A percentile compares a stretch with the other conserved stretches of the same genome.
Evolutionary conservation across 306 rosid genomes (phyloP).

Genomic region (Boehmeria nivea): DNA sequence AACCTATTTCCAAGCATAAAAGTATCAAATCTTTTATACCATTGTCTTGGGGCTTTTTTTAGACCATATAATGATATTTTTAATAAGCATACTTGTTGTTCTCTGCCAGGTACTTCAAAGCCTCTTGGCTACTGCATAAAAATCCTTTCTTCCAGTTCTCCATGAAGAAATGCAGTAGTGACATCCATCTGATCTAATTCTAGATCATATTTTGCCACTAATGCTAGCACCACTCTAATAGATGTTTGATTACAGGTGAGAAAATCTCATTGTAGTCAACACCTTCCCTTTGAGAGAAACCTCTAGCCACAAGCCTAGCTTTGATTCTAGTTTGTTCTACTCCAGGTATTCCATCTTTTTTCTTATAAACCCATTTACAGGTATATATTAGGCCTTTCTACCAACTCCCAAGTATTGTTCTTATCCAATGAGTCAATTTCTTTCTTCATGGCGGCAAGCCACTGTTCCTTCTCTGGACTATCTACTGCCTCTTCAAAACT

Average conservation of each 20-base stretch:
- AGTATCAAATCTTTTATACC: background rate
- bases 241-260: background rate
- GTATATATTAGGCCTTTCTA: background rate
- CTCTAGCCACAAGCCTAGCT: background rate
- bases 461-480: background rate
- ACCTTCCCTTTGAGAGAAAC: background rate
- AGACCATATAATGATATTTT: background rate
- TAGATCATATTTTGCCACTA: background rate
- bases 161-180: background rate
- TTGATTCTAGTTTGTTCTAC: background rate
- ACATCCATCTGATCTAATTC: conserved; percentile 1
- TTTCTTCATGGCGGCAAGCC: background rate
- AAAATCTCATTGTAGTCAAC: background rate
- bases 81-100: background rate
- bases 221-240: background rate
- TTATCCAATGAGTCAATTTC: background rate
- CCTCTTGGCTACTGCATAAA: background rate
- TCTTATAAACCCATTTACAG: background rate
- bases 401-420: background rate
- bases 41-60: background rate
- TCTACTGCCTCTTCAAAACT: background rate
- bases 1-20: background rate
- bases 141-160: background rate
- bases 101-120: background rate
- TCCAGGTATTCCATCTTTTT: background rate